Evolutionary conservation across 2,329 filamentous ascomycete species (phyloP), one percentile per base, ranked within the genome.

Genomic region (Didymella arachidicola): DNA sequence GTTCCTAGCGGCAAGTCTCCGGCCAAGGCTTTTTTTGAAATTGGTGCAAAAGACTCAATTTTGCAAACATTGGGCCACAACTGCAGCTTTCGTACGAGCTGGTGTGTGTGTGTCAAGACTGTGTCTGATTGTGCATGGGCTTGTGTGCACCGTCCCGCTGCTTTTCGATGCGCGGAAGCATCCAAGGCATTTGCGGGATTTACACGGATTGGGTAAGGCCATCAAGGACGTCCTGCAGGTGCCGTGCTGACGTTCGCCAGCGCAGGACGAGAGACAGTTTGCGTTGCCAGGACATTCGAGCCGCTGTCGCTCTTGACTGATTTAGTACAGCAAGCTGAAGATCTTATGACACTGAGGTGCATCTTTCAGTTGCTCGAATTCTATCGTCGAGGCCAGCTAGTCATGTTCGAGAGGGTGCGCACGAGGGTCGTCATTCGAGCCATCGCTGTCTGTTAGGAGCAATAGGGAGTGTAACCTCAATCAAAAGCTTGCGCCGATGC

Each of bases 161-260:
- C 54, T 52, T 48, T 32, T 44, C 43, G 51, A 59, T 51, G 27
- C 32, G 45, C 46, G 52, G 42, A 47, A 39, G 47, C 27, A 34
- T 43, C 19, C 10, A 34, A 56, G 29, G 42, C 25, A 51, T 25
- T 48, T 66, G 63, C 67, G 67, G 65, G 57, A 67, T 68, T 68
- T 68, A 64, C 44, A 42, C 45, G 55, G 11, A 54, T 59, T 30
- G 45, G 56, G 56, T 49, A 50, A 59, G 47, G 50, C 51, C 54
- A 59, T 53, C 41, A 55, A 55, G 41, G 27, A 41, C 45, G 45
- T 55, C 46, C 47, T 59, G 53, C 54, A 60, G 32, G 48, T 47
- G 56, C 14, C 29, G 53, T n/a, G 19, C 45, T 57, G 30, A 48
- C 42, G 34, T 61, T 39, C 36, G 39, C 50, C 34, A 53, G 18